A percentile compares a stretch with the other conserved stretches of the same genome.
These are phyloP conservation scores for Cenchrus americanus DNA, from an alignment of 176 grass and related monocot genomes.

Conservation along the genomic window DNA sequence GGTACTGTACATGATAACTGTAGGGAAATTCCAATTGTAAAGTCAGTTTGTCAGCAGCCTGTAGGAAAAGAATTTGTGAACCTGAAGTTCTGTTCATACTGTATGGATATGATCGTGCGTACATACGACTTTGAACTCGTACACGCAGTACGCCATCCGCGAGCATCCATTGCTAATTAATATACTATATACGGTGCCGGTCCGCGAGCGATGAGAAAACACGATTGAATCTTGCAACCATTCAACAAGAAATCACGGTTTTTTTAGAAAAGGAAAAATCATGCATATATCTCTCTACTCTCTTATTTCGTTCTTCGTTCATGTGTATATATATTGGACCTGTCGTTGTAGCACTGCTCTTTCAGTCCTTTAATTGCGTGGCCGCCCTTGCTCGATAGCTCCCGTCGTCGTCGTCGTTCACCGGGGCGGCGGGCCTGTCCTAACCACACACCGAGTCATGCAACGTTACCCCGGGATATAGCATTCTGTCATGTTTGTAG, in stretches of 20 bases:
- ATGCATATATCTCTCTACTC: neutral
- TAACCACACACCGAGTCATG: too few relatives aligned
- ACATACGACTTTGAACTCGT: neutral
- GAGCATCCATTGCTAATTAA: neutral
- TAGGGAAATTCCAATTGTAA: neutral
- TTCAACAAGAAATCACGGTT: neutral
- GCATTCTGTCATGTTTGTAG: too few relatives aligned
- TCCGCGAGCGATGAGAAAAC: neutral
- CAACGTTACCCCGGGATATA: too few relatives aligned
- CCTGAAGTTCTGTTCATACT: conserved; percentile 15
- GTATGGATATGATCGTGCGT: too few relatives aligned
- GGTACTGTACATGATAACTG: neutral
- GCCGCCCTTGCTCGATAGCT: neutral
- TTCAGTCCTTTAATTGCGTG: neutral
- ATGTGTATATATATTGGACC: too few relatives aligned
- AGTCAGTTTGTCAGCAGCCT: neutral
- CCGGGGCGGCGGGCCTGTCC: too few relatives aligned
- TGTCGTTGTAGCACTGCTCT: neutral
- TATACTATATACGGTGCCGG: too few relatives aligned
- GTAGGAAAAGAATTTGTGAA: conserved; percentile 14
- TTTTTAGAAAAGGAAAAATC: too few relatives aligned
- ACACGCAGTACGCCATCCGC: neutral
- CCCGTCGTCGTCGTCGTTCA: neutral
- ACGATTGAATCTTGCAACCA: neutral
- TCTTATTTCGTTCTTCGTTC: neutral